Evolutionary conservation across 345 rosid species (phyloP).

Genomic region (Luvunga scandens): DNA sequence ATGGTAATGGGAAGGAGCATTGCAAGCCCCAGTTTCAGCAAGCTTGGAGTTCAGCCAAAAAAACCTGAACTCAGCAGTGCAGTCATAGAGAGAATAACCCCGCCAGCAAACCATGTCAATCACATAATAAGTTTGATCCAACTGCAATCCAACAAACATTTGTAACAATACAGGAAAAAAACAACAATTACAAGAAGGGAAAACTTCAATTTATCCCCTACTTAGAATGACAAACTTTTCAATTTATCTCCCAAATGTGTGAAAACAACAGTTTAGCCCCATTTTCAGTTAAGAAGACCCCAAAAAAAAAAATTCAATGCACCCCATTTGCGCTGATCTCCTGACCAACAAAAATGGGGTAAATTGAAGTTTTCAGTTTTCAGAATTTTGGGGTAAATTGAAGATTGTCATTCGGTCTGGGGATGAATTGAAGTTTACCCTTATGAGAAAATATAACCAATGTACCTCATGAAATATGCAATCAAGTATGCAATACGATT

Average conservation of each 20-base stretch:
- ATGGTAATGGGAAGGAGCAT: conserved; percentile 66
- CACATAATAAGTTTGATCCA: conserved; percentile 86
- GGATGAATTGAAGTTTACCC: no score
- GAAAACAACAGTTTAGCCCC: no score
- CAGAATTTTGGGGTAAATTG: no score
- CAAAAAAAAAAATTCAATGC: no score
- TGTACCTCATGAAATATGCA: conserved; percentile 94
- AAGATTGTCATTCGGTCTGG: no score
- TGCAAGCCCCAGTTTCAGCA: conserved; percentile 81
- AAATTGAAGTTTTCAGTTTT: no score
- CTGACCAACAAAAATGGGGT: no score
- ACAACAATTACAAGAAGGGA: background rate
- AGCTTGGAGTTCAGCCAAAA: conserved; percentile 92
- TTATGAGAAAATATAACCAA: background rate
- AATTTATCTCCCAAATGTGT: no score
- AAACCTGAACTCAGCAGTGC: conserved; percentile 89
- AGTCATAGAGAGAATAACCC: conserved; percentile 84
- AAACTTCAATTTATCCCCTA: no score
- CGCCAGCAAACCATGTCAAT: conserved; percentile 95
- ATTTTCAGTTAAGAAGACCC: no score
- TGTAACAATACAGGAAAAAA: background rate
- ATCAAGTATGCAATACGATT: conserved; percentile 79
- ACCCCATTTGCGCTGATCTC: no score
- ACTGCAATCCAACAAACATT: conserved; percentile 37
- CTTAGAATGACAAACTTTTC: no score